phyloP scores from a whole-genome alignment of 371 early-diverging fungal species.

The Mortierella sp. region DNA sequence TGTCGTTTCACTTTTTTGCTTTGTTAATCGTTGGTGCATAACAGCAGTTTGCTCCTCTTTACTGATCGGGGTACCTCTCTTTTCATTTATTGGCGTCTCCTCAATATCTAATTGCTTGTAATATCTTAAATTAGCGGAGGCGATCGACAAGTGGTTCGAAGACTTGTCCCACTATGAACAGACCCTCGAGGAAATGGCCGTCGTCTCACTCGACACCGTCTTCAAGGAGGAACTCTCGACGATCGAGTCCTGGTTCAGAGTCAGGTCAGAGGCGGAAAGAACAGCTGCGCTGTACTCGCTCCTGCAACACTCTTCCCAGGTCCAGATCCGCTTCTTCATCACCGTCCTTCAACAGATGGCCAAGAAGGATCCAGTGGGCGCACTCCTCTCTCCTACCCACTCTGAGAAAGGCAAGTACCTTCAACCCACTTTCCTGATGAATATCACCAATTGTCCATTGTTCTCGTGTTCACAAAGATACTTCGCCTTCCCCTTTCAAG shows the following conservation, averaged over 20 bases:
- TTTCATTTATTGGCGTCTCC: neutral
- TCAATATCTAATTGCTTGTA: neutral
- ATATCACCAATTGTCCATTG: too few species aligned
- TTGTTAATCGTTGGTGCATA: constrained; percentile 5
- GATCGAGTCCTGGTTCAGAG: constrained; percentile 95
- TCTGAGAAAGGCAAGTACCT: constrained; percentile 67
- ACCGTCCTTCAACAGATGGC: constrained; percentile 92
- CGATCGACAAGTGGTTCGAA: constrained; percentile 92
- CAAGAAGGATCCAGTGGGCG: constrained; percentile 76
- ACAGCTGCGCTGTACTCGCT: constrained; percentile 92
- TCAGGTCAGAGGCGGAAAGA: constrained; percentile 90
- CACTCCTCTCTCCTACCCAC: constrained; percentile 71
- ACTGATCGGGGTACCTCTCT: constrained; percentile 8
- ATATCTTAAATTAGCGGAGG: constrained; percentile 66
- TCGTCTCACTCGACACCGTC: constrained; percentile 88
- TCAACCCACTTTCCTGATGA: too few species aligned
- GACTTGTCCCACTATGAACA: constrained; percentile 91
- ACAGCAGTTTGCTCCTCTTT: constrained; percentile 1
- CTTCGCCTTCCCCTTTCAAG: constrained; percentile 7
- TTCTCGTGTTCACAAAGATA: neutral
- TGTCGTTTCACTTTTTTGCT: neutral
- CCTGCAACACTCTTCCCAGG: constrained; percentile 88
- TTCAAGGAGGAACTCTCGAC: constrained; percentile 95
- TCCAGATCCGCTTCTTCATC: constrained; percentile 94
- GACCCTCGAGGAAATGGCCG: constrained; percentile 95